Evolutionary conservation across 306 rosid species (phyloP), one percentile per base, ranked within the genome.

Genomic region (Corylus heterophylla): DNA sequence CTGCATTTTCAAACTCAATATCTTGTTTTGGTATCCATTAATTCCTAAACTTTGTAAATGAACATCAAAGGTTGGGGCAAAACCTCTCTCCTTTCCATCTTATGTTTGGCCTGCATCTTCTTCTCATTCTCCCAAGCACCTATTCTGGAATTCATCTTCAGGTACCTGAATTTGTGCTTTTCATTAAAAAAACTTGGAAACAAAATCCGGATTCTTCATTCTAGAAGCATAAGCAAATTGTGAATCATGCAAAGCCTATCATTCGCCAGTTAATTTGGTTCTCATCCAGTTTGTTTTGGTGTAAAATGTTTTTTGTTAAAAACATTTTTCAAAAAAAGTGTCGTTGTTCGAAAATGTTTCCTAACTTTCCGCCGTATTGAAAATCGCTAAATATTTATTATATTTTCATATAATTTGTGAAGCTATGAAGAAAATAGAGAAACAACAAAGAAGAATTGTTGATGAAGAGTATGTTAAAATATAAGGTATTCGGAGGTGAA

Each of bases 101-200:
- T 88, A 49, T 63, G 66, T 83, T 89, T 90, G 14, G 84, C 89
- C 68, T 84, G 83, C 88, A 74, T 81, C 79, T 83, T 93, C 81
- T 81, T 89, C 88, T 89, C 81, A 66, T 83, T 77, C 82, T 93
- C 90, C 92, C 90, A 89, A 3, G 73, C 76, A 79, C 78, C 79
- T 81, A 88, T 84, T 25, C 82, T 54, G 56, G 87, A 82, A 84
- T 81, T 88, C 12, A 77, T 74, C 76, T 84, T 85, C 74, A 83
- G 88, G 71, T 85, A 88, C 90, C 96, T 93, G 88, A 74, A 86
- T 58, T 7, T 71, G 74, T 69, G 47, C 9, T 69, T 78, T 51
- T 8, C 59, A 81, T 27, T 55, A 29, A 68, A 55, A 73, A 76
- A 12, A 76, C 31, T 42, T n/a, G 67, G 51, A 56, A 81, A 31